A percentile compares a stretch with the other conserved stretches of the same genome.
These are phyloP conservation scores for Daldinia sp. DNA, from an alignment of 2,329 filamentous ascomycete genomes.

Conservation along the genomic window DNA sequence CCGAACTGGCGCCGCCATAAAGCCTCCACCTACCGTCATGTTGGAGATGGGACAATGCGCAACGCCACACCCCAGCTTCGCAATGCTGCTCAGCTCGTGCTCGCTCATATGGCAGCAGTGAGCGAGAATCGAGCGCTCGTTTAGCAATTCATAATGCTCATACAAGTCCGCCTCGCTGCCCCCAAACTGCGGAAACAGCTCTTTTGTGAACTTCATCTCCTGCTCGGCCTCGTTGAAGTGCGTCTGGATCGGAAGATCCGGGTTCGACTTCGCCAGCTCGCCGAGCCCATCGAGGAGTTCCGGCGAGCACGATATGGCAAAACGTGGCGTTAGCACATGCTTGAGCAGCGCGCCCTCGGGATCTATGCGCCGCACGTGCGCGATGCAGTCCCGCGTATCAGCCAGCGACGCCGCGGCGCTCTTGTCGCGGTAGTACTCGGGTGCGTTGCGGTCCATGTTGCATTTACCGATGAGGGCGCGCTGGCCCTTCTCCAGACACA, in stretches of 20 bases:
- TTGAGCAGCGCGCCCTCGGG: constrained; percentile 58
- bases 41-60: constrained; percentile 75
- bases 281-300: constrained; percentile 68
- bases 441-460: constrained; percentile 70
- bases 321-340: constrained; percentile 68
- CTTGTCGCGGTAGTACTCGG: constrained; percentile 65
- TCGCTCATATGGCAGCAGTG: constrained; percentile 74
- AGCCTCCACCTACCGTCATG: constrained; percentile 71
- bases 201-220: constrained; percentile 67
- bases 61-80: constrained; percentile 65
- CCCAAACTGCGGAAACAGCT: constrained; percentile 66
- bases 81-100: constrained; percentile 64
- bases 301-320: constrained; percentile 70
- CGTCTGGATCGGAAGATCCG: constrained; percentile 69
- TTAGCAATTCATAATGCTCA: constrained; percentile 65
- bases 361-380: constrained; percentile 60
- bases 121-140: constrained; percentile 69
- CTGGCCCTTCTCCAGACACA: constrained; percentile 66
- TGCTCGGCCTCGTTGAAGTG: constrained; percentile 75
- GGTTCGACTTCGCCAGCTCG: constrained; percentile 61
- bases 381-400: constrained; percentile 64
- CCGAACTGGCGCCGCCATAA: constrained; percentile 71
- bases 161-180: constrained; percentile 71
- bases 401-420: constrained; percentile 60
- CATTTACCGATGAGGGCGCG: constrained; percentile 72